Evolutionary conservation across 2,329 filamentous ascomycete species (phyloP).

Genomic region (Aspergillus floridensis): DNA sequence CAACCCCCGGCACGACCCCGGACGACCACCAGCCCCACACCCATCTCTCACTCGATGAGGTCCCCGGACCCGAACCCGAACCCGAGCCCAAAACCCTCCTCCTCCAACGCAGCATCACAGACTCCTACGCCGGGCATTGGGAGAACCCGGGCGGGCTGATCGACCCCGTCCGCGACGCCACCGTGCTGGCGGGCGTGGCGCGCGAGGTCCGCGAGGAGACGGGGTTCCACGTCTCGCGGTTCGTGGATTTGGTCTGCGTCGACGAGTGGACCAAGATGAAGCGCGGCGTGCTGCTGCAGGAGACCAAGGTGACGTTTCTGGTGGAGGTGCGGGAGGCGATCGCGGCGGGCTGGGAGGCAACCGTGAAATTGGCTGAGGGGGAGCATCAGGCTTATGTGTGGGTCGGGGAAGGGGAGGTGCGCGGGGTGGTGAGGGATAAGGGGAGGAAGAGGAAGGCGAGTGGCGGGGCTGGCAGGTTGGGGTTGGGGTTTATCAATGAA

Average conservation of each 20-base stretch:
- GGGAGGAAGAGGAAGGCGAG: not conserved
- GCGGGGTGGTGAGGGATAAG: conserved; percentile 6
- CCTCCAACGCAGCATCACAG: conserved; percentile 43
- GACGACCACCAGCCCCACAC: no score
- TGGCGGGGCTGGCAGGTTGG: conserved; percentile 3
- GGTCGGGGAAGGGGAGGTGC: conserved; percentile 38
- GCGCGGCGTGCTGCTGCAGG: conserved; percentile 18
- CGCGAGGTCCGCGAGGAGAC: conserved; percentile 55
- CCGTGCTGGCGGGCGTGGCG: conserved; percentile 49
- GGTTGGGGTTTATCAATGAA: conserved; percentile 21
- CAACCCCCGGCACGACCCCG: conserved; percentile 32
- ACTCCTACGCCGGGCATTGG: conserved; percentile 44
- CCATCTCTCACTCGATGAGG: no score
- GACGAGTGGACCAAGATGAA: conserved; percentile 32
- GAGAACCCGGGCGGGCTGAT: conserved; percentile 53
- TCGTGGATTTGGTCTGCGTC: conserved; percentile 43
- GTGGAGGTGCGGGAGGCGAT: conserved; percentile 28
- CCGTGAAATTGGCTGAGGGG: conserved; percentile 29
- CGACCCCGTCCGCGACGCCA: conserved; percentile 44
- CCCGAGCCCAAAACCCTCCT: conserved; percentile 40
- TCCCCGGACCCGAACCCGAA: not conserved
- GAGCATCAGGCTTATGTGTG: conserved; percentile 40
- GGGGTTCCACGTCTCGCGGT: conserved; percentile 45
- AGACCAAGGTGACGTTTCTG: conserved; percentile 40
- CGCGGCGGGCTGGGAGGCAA: conserved; percentile 17